These are phyloP conservation scores for Closterium sp. DNA, from an alignment of 139 green algal genomes.

Conservation along the genomic window DNA sequence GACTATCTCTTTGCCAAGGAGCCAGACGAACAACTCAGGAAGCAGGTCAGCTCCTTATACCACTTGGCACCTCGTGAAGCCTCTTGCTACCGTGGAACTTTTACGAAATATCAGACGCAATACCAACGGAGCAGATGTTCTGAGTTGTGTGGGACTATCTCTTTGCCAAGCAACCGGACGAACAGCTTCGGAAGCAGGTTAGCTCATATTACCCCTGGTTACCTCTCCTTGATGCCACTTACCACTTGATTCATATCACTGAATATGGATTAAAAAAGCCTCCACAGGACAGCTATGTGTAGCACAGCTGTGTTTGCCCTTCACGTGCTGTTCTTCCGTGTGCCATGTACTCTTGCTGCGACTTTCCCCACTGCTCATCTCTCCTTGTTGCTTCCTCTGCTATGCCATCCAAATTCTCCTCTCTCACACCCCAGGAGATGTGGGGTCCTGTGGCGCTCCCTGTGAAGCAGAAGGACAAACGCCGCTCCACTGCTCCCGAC, in stretches of 20 bases:
- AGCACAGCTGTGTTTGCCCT: too few species aligned
- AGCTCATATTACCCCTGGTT: not conserved
- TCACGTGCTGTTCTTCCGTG: too few species aligned
- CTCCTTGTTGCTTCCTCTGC: not conserved
- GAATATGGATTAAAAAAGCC: too few species aligned
- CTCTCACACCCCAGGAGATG: not conserved
- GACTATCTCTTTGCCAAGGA: slow-evolving; percentile 37
- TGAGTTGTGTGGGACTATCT: not conserved
- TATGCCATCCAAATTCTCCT: not conserved
- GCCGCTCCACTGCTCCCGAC: not conserved
- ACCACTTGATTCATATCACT: too few species aligned
- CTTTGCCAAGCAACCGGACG: slow-evolving; percentile 1
- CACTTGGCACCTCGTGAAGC: not conserved
- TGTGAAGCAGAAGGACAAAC: not conserved
- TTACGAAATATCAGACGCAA: slow-evolving; percentile 12
- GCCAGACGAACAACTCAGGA: not conserved
- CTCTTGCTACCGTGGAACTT: not conserved
- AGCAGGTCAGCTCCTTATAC: not conserved
- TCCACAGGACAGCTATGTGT: too few species aligned
- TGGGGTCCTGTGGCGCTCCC: not conserved
- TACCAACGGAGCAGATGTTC: slow-evolving; percentile 26
- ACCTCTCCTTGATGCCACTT: not conserved
- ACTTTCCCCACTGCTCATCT: too few species aligned
- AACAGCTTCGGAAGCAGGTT: not conserved
- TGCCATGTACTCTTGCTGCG: too few species aligned